Conservation (phyloP, 2,329 filamentous ascomycete species). For the Pseudofabraea citricarpa region DNA sequence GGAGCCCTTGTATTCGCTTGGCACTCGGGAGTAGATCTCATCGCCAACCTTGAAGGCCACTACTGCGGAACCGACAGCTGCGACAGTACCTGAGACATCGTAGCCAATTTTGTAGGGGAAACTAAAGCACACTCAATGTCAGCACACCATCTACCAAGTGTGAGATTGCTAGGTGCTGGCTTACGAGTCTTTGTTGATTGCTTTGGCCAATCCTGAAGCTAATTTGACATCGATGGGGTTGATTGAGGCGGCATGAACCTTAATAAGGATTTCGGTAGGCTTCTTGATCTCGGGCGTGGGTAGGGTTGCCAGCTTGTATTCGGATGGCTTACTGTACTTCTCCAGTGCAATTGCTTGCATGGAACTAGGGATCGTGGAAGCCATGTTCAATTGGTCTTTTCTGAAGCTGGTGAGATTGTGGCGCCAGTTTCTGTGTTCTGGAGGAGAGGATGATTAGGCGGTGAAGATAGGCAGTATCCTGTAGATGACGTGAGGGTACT, state of each 20-base stretch:
- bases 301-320: constrained; percentile 33
- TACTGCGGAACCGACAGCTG: constrained; percentile 29
- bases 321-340: constrained; percentile 18
- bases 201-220: constrained; percentile 26
- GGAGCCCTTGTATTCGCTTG: constrained; percentile 27
- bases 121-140: too few relatives aligned
- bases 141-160: too few relatives aligned
- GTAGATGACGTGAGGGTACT: too few relatives aligned
- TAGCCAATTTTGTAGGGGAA: constrained; percentile 40
- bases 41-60: constrained; percentile 33
- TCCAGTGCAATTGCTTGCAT: constrained; percentile 22
- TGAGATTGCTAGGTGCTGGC: too few relatives aligned
- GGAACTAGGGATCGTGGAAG: constrained; percentile 12
- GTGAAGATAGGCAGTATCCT: too few relatives aligned
- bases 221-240: constrained; percentile 39
- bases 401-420: too few relatives aligned
- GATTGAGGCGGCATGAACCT: constrained; percentile 37
- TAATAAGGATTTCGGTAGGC: constrained; percentile 40
- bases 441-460: too few relatives aligned
- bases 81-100: constrained; percentile 35
- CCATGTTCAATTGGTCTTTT: too few relatives aligned
- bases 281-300: constrained; percentile 38
- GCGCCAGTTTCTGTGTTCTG: too few relatives aligned
- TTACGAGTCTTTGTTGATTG: constrained; percentile 1
- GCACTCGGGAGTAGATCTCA: constrained; percentile 32